Evolutionary conservation across 345 rosid genomes (phyloP).

Genomic region (Rubroshorea leprosula): DNA sequence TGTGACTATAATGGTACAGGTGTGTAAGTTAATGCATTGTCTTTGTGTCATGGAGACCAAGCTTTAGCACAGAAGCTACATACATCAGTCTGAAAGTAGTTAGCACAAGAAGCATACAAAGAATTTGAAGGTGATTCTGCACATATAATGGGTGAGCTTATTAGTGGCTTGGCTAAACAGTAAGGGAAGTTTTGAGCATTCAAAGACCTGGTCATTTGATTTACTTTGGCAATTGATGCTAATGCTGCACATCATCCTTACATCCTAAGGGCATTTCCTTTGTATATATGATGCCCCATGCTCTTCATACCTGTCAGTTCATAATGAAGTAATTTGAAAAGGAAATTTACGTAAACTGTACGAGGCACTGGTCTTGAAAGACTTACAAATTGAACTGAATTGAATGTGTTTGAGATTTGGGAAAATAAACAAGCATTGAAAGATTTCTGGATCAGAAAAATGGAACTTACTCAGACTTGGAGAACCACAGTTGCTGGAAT

Average conservation of each 20-base stretch:
- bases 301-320: slow-evolving; percentile 74
- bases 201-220: too few species aligned
- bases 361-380: neutral
- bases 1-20: too few species aligned
- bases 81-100: too few species aligned
- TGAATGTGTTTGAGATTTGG: too few species aligned
- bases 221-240: slow-evolving; percentile 4
- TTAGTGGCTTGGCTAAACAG: neutral
- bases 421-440: too few species aligned
- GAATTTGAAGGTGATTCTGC: neutral
- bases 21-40: too few species aligned
- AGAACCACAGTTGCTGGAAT: slow-evolving; percentile 99
- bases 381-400: neutral
- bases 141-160: neutral
- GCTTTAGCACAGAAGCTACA: too few species aligned
- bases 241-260: neutral
- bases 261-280: slow-evolving; percentile 81
- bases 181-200: neutral
- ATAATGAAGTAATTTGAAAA: neutral
- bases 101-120: neutral
- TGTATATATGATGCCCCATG: slow-evolving; percentile 95
- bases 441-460: too few species aligned
- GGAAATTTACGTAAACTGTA: neutral
- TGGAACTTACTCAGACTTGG: slow-evolving; percentile 63
- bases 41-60: too few species aligned